Conservation (phyloP, 2,329 filamentous ascomycete genomes). For the Colletotrichum lentis region DNA sequence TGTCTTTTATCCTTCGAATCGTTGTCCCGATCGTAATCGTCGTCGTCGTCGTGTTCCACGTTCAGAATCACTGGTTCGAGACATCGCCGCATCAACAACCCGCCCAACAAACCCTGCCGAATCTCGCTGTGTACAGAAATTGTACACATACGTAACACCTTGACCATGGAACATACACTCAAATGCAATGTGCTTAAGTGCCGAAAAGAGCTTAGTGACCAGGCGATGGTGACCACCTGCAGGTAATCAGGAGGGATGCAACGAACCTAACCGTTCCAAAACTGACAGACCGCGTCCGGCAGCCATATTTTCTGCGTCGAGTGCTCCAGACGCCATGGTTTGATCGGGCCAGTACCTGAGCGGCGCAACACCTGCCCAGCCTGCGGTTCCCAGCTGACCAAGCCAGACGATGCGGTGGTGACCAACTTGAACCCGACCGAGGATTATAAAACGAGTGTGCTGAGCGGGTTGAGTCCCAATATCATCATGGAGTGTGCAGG, state of each 20-base stretch:
- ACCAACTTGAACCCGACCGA: slow-evolving; percentile 80
- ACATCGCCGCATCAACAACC: background rate
- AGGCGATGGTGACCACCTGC: slow-evolving; percentile 88
- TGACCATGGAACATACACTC: slow-evolving; percentile 74
- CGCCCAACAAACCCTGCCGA: no score
- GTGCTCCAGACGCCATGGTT: slow-evolving; percentile 72
- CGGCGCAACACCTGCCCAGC: slow-evolving; percentile 73
- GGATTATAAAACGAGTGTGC: slow-evolving; percentile 86
- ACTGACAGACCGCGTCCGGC: slow-evolving; percentile 28
- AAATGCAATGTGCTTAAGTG: slow-evolving; percentile 85
- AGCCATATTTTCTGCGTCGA: slow-evolving; percentile 81
- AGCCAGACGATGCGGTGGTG: slow-evolving; percentile 77
- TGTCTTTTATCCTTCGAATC: background rate
- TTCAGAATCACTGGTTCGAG: no score
- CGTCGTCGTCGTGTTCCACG: no score
- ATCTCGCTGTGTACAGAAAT: background rate
- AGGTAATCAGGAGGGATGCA: slow-evolving; percentile 59
- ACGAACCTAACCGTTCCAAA: background rate
- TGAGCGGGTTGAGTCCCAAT: slow-evolving; percentile 82
- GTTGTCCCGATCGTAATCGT: no score
- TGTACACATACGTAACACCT: no score
- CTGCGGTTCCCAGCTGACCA: slow-evolving; percentile 72
- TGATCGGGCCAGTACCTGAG: slow-evolving; percentile 64
- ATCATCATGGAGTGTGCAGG: slow-evolving; percentile 88
- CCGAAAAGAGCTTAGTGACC: slow-evolving; percentile 70